Evolutionary conservation across 1,284 basidiomycete species (phyloP).

Genomic region (Ganoderma sinense): DNA sequence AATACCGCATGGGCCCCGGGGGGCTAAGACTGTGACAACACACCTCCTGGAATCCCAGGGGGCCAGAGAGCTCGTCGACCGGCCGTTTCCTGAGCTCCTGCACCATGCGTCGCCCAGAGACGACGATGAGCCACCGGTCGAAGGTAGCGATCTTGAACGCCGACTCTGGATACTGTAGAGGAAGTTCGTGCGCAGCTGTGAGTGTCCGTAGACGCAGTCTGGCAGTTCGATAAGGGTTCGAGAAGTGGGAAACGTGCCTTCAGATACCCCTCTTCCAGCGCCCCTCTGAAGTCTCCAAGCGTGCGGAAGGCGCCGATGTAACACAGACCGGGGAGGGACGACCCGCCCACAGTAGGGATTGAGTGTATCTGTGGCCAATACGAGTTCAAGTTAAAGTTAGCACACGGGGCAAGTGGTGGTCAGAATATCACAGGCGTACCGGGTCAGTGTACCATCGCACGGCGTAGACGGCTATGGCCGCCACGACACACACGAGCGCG

Average conservation of each 20-base stretch:
- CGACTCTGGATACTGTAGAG: constrained; percentile 39
- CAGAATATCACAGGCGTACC: too few species aligned
- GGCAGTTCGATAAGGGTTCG: too few species aligned
- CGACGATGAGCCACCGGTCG: constrained; percentile 40
- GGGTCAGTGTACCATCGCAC: too few species aligned
- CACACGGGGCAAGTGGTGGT: too few species aligned
- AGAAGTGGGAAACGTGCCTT: not conserved
- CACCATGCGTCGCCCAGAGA: constrained; percentile 22
- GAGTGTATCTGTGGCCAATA: too few species aligned
- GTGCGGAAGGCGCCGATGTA: not conserved
- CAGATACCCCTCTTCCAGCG: constrained; percentile 22
- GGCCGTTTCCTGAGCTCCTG: not conserved
- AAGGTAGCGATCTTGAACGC: constrained; percentile 44
- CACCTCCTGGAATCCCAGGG: not conserved
- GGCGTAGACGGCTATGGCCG: too few species aligned
- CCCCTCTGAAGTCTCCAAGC: not conserved
- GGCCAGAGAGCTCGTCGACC: not conserved
- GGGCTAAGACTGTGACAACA: too few species aligned
- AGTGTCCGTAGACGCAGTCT: too few species aligned
- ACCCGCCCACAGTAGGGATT: not conserved
- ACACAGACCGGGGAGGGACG: not conserved
- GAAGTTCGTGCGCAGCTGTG: too few species aligned
- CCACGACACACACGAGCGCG: too few species aligned
- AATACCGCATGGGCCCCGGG: too few species aligned
- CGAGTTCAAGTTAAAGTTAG: too few species aligned